A percentile compares a stretch with the other conserved stretches of the same genome.
phyloP scores from a whole-genome alignment of 2,329 filamentous ascomycete genomes.

The Neopestalotiopsis clavispora region DNA sequence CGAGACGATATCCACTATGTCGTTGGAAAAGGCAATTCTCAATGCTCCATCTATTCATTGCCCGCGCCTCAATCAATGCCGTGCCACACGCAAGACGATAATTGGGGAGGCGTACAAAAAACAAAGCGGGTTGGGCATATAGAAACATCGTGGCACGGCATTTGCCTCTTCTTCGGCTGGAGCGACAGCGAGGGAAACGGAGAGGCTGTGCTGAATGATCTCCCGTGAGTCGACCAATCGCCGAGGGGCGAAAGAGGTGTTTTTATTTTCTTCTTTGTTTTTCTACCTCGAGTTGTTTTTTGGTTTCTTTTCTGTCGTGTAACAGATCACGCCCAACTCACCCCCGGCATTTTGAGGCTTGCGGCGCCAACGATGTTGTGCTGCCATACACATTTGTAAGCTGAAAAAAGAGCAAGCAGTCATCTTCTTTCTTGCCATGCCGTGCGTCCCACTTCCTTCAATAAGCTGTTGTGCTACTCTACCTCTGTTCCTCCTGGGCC shows the following conservation, averaged over 20 bases:
- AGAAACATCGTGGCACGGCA: background rate
- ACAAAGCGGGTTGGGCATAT: background rate
- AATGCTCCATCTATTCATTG: background rate
- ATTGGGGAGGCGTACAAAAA: background rate
- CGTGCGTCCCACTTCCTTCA: no score
- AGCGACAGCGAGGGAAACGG: background rate
- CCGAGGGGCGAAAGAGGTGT: background rate
- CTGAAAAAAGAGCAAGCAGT: no score
- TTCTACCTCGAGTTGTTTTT: background rate
- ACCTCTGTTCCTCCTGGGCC: no score
- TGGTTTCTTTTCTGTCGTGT: no score
- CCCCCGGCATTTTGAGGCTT: no score
- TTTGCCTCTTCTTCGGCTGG: background rate
- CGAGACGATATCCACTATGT: background rate
- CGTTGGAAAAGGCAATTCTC: background rate
- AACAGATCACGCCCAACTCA: no score
- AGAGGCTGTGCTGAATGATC: background rate
- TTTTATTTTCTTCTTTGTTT: background rate
- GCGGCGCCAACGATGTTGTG: no score
- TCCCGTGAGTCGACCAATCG: background rate
- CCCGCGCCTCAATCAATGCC: no score
- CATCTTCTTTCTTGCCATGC: no score
- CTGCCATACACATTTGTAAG: no score
- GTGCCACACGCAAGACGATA: background rate
- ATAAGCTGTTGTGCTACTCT: no score